Conservation (phyloP, 208 protist species). For the Leishmania amazonensis region DNA sequence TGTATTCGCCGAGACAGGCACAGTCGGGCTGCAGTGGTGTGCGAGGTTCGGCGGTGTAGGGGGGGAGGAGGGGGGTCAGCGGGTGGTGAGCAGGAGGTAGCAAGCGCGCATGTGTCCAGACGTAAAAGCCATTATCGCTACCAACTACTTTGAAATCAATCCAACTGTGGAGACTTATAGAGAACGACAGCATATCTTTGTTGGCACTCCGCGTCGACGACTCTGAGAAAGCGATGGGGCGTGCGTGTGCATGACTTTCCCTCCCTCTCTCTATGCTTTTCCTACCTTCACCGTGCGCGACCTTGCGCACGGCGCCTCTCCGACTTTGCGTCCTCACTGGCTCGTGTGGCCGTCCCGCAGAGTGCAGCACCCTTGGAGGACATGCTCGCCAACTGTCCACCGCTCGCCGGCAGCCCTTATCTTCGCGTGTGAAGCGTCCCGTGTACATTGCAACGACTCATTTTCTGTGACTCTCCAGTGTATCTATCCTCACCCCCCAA, state of each 20-base stretch:
- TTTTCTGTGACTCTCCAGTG: not conserved
- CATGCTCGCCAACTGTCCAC: not conserved
- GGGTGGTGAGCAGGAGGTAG: not conserved
- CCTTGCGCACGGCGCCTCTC: not conserved
- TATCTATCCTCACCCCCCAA: not conserved
- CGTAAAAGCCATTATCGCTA: not conserved
- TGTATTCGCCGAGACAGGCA: not conserved
- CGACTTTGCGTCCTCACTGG: not conserved
- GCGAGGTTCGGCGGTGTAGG: not conserved
- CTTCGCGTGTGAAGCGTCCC: not conserved
- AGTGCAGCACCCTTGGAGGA: not conserved
- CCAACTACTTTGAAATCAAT: not conserved
- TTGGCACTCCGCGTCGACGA: not conserved
- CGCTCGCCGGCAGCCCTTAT: not conserved
- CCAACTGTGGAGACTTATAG: not conserved
- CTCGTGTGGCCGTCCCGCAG: not conserved
- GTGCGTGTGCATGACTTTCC: not conserved
- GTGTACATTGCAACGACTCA: not conserved
- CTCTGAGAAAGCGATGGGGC: not conserved
- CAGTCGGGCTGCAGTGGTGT: not conserved
- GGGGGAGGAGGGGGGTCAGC: not conserved
- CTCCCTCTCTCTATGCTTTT: not conserved
- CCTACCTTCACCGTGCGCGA: not conserved
- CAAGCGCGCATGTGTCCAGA: no score
- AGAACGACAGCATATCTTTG: not conserved